A percentile compares a stretch with the other conserved stretches of the same genome.
phyloP scores from a whole-genome alignment of 2,329 filamentous ascomycete genomes.

The Setomelanomma holmii region DNA sequence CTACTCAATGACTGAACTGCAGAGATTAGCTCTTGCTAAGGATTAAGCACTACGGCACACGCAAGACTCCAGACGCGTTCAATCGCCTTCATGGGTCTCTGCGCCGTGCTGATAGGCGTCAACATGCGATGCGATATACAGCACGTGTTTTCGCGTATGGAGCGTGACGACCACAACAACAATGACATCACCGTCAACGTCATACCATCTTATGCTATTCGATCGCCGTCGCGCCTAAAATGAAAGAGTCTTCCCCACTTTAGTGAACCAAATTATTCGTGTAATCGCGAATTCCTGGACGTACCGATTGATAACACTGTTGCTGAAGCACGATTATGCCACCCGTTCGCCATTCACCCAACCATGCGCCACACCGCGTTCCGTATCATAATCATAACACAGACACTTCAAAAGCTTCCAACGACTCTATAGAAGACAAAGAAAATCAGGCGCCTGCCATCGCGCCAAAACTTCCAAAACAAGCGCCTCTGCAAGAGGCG shows the following conservation, averaged over 20 bases:
- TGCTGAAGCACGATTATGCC: background rate
- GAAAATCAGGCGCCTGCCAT: background rate
- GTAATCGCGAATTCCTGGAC: background rate
- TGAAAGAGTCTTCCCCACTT: background rate
- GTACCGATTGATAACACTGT: background rate
- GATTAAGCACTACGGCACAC: too few species aligned
- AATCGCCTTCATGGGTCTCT: too few species aligned
- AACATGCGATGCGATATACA: background rate
- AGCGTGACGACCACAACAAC: background rate
- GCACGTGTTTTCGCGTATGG: background rate
- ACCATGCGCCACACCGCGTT: background rate
- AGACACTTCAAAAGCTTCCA: background rate
- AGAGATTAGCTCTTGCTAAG: too few species aligned
- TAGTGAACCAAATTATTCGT: too few species aligned
- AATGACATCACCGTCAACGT: background rate
- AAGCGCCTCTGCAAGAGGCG: background rate
- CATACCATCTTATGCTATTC: background rate
- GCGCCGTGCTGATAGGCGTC: too few species aligned
- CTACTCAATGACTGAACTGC: constrained; percentile 26
- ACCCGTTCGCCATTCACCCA: background rate
- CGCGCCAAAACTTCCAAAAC: background rate
- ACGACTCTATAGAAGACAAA: too few species aligned
- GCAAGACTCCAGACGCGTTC: too few species aligned
- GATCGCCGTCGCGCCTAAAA: background rate
- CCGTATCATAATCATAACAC: background rate